These are phyloP conservation scores for Mercurialis annua DNA, from an alignment of 345 rosid species.

Conservation along the genomic window DNA sequence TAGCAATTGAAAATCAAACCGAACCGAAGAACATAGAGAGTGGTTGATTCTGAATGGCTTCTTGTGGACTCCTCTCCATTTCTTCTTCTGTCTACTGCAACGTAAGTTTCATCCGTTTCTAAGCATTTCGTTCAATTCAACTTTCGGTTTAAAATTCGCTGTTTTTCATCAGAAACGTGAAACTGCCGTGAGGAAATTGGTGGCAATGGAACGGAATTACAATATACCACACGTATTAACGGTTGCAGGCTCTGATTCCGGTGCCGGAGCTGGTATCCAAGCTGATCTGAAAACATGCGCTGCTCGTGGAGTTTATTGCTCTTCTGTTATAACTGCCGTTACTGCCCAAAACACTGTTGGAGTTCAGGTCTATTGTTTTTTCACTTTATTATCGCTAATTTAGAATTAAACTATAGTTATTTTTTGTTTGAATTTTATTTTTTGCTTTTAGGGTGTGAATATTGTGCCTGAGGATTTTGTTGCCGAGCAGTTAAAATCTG, in stretches of 20 bases:
- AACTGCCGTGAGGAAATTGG: background rate
- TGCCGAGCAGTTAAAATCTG: constrained; percentile 73
- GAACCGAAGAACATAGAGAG: no score
- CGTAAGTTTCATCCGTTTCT: no score
- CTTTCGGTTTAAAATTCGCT: no score
- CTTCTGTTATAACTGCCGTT: constrained; percentile 81
- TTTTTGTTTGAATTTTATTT: no score
- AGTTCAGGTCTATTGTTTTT: constrained; percentile 52
- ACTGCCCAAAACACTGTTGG: constrained; percentile 91
- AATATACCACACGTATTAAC: constrained; percentile 69
- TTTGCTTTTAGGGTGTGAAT: constrained; percentile 39
- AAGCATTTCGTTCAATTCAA: no score
- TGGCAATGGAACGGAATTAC: constrained; percentile 25
- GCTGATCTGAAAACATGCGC: constrained; percentile 94
- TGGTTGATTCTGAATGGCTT: no score
- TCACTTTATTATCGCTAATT: no score
- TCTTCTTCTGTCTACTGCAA: constrained; percentile 5
- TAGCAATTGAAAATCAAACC: background rate
- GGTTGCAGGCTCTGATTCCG: constrained; percentile 94
- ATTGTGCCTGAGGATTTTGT: constrained; percentile 56
- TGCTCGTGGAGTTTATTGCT: constrained; percentile 86
- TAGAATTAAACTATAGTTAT: no score
- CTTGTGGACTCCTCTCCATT: constrained; percentile 9
- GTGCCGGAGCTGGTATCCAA: constrained; percentile 94
- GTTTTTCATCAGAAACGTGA: background rate